Evolutionary conservation across 2,329 filamentous ascomycete genomes (phyloP), one percentile per base, ranked within the genome.

Genomic region (Colletotrichum incanum): DNA sequence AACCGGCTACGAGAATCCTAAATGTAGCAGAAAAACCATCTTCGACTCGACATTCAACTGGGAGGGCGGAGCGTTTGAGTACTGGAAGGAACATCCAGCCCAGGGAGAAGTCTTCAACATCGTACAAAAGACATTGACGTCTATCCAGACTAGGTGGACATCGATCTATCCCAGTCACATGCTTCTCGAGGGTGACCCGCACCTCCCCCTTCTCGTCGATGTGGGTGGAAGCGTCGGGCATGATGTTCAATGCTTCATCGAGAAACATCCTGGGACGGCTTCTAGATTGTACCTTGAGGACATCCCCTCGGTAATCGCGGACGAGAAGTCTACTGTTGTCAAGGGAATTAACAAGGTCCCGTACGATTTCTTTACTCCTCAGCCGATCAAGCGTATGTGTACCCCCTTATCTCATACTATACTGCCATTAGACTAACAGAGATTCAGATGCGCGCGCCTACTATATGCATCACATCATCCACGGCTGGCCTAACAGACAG

Each of bases 391-490:
- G n/a, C 37, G 67, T 70, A 66, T 12, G 61, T 8, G 5, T 18
- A 34, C 16, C 26, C 8, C 50, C 26, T 55, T 1, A n/a, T 5
- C 52, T 7, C 18, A 3, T 55, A 6, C 5, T 20, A 14, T n/a
- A 16, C 3, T 20, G 5, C 5, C 18, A 16, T 1, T 2, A 18
- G 8, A 8, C 49, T 56, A 5, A 64, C 16, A 4, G 4, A 3
- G 2, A 7, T 7, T 0, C 20, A 68, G 65, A 68, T 20, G 87
- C 84, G 8, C 86, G 87, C 67, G 81, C 88, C 58, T 89, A 87
- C 77, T 79, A 89, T 65, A 77, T 90, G 72, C 87, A 88, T 75
- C 80, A 85, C 72, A 87, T 90, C 64, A 80, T 90, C n/a, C 88
- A 90, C 76, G 87, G 89, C 79, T 89, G 86, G 86, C 82, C 86